Base-by-base conservation (phyloP, 2,329 filamentous ascomycete species). In the Didymella arachidicola region DNA sequence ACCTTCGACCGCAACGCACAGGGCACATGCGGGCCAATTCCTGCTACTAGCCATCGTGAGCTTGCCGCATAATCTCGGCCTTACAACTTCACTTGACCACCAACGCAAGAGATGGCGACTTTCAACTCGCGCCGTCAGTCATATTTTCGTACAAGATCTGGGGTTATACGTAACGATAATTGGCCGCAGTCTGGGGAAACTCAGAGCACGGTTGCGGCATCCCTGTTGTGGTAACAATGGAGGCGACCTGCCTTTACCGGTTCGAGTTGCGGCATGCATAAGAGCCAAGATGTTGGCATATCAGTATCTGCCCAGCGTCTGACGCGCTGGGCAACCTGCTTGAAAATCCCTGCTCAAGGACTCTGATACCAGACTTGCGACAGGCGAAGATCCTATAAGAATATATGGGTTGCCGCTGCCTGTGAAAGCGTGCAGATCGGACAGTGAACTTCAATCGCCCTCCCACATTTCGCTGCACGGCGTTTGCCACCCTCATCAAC, bases 131-230 rank as follows among this genome's bases (percentile, higher is more conserved):
- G 12, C 49, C 42, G 47, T 43, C 19, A 30, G 36, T 30, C 30
- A 39, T 36, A n/a, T 44, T 42, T 48, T 46, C 36, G 48, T 55
- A 41, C 61, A 59, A 29, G 5, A 32, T 25, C 52, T 55, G 49
- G 48, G 50, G 59, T 57, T 38, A 49, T 62, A 69, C 68, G 63
- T 68, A 67, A 68, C 53, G 29, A 51, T 59, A 63, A 69, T 68
- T 68, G 62, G 66, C 64, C 55, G 45, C 29, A 52, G 46, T 55
- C 59, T 57, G 52, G 53, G 53, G 49, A 54, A 51, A 30, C 42
- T 29, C 38, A 36, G 14, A 5, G 39, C 45, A 29, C 22, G 45
- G 34, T 19, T 30, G 34, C 38, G 26, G 32, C 34, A 51, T 30
- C 57, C 56, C 49, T 53, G 56, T 43, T 41, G 16, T 38, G 41